Percentiles rank a stretch among this genome's conserved stretches.
These are phyloP conservation scores for Cladochytrium replicatum DNA, from an alignment of 192 early-diverging fungal species.

Conservation along the genomic window DNA sequence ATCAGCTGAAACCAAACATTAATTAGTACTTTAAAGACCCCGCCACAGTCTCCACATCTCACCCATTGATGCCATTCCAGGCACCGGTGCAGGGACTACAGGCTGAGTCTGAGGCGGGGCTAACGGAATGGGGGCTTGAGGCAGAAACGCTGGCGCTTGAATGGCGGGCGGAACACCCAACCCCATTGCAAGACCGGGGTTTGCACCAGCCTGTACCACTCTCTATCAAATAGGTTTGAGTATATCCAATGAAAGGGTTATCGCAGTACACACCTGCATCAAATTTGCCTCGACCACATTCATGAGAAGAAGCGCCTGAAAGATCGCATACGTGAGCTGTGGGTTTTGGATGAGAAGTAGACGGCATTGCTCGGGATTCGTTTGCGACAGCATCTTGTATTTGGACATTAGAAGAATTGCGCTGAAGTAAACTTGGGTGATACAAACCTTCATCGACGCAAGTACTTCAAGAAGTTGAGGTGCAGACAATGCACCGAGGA, in stretches of 20 bases:
- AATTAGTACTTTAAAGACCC: slow-evolving; percentile 1
- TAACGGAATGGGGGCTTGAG: not conserved
- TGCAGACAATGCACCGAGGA: slow-evolving; percentile 42
- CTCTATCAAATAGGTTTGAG: slow-evolving; percentile 1
- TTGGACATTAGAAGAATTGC: not conserved
- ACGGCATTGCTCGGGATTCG: slow-evolving; percentile 54
- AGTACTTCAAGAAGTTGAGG: slow-evolving; percentile 54
- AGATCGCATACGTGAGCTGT: slow-evolving; percentile 71
- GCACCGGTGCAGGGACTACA: not conserved
- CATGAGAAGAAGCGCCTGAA: slow-evolving; percentile 71
- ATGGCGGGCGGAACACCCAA: not conserved
- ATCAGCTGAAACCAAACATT: slow-evolving; percentile 6
- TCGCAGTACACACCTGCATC: slow-evolving; percentile 19
- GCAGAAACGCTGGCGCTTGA: not conserved
- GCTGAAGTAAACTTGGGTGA: slow-evolving; percentile 1
- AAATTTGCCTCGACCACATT: slow-evolving; percentile 60
- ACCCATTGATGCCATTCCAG: slow-evolving; percentile 14
- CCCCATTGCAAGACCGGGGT: slow-evolving; percentile 11
- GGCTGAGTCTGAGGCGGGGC: slow-evolving; percentile 5
- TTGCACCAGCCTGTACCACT: not conserved
- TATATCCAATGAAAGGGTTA: not conserved
- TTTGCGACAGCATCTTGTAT: slow-evolving; percentile 40
- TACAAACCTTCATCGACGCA: slow-evolving; percentile 53
- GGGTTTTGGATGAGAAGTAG: slow-evolving; percentile 65
- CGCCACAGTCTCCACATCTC: slow-evolving; percentile 7